Evolutionary conservation across 352 stramenopile species (phyloP).

Genomic region (Phytophthora tentaculata): DNA sequence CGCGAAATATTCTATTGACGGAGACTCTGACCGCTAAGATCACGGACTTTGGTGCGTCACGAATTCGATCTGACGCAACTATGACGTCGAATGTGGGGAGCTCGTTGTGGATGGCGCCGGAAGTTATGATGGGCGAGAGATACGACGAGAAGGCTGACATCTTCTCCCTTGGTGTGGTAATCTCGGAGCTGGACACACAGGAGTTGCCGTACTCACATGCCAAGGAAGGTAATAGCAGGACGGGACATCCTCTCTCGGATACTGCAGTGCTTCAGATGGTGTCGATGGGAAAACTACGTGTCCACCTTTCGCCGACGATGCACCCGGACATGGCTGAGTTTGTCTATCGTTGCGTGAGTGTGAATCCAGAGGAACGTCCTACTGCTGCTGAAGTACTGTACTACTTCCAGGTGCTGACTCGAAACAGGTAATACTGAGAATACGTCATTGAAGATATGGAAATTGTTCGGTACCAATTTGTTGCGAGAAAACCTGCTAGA

Average conservation of each 20-base stretch:
- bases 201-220: constrained; percentile 35
- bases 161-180: constrained; percentile 46
- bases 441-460: not conserved
- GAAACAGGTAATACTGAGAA: constrained; percentile 8
- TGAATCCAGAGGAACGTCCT: constrained; percentile 24
- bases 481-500: not conserved
- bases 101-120: constrained; percentile 48
- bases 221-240: constrained; percentile 15
- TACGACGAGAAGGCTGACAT: constrained; percentile 48
- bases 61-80: constrained; percentile 28
- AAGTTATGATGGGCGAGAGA: constrained; percentile 39
- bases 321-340: constrained; percentile 13
- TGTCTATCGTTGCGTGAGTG: constrained; percentile 30
- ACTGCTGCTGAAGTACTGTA: constrained; percentile 41
- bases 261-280: constrained; percentile 48
- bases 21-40: constrained; percentile 47
- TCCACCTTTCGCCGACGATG: constrained; percentile 36
- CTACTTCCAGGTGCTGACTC: constrained; percentile 27
- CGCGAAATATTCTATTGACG: constrained; percentile 65
- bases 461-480: not conserved
- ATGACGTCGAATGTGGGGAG: constrained; percentile 44
- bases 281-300: constrained; percentile 35
- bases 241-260: constrained; percentile 26
- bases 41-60: constrained; percentile 58
- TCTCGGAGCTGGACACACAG: constrained; percentile 45